Evolutionary conservation across 2,329 filamentous ascomycete genomes (phyloP), one percentile per base, ranked within the genome.

Genomic region (Coniochaeta pulveracea): DNA sequence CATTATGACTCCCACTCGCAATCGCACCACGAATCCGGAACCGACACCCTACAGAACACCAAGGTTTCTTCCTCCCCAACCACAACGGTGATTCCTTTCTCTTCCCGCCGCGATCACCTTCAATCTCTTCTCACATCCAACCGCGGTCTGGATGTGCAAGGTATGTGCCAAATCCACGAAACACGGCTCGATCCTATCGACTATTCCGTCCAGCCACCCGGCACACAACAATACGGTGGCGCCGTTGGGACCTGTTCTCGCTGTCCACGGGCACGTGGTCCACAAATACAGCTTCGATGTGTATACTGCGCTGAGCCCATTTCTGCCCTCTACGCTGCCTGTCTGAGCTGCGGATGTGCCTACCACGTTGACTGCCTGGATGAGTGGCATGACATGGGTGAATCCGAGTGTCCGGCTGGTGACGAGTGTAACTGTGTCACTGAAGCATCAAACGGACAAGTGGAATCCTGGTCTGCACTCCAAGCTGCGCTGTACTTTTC

Each of bases 391-490:
- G 63, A 58, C 6, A 61, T 63, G 5, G 69, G 69, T 15, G 70
- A 75, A 49, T 64, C 55, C 2, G 52, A 65, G 29, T 80, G 76
- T 36, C 72, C 75, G 0, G 74, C 72, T 0, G 75, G 74, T 2
- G 76, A 79, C 45, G 76, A 79, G 47, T 80, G 76, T 45, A 60
- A 70, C 37, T 80, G 76, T 43, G 60, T 67, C 0, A 60, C 67
- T 10, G 67, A 76, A 40, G 72, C 74, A 1, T 60, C 57, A 36
- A 63, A 58, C 29, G 73, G 71, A 1, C 60, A 72, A 25, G 65
- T 78, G 7, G 75, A 78, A 49, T 72, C 69, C 14, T 76, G 74
- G 69, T 64, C 66, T 0, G 72, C 70, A 3, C 60, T 72, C 52
- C 61, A 64, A 48, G 63, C 60, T 1, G 58, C 61, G 11, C 26